Evolutionary conservation across 108 stramenopile species (phyloP), one percentile per base, ranked within the genome.

Genomic region (Skeletonema grethae): DNA sequence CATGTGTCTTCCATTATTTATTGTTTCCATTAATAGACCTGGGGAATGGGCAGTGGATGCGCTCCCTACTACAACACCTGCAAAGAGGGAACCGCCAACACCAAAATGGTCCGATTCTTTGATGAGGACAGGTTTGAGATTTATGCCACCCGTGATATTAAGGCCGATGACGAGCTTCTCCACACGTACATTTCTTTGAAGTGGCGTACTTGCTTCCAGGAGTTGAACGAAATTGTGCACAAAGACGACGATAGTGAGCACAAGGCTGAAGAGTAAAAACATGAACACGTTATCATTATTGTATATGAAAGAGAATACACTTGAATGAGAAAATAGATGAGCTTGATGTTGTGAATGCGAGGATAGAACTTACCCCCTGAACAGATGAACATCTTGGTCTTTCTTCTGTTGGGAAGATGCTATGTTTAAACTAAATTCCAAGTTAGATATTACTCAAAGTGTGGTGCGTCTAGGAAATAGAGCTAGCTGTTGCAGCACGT

Each of bases 21-120:
- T 56, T 45, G 12, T 56, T 29, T 4, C 53, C 12, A 13, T 57
- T 22, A n/a, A n/a, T n/a, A 85, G 80, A 79, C 75, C 7, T 90
- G 89, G 89, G 89, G 81, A 36, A 90, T 90, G 89, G 89, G 83
- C 59, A 79, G 76, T 53, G 89, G 89, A 22, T 87, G 87, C 70
- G 67, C 89, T 41, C 81, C 89, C 45, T 90, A 78, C 55, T 90
- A 87, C 79, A 90, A 90, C 61, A 90, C 89, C 58, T 75, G 76
- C 63, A 86, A 80, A 53, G 83, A 86, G 53, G 83, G 82, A 53
- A 83, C 79, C 22, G 89, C 86, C 70, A 90, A 90, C 74, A 90
- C 89, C 31, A 58, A 74, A 62, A 90, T 90, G 89, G 85, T 84
- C 34, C 85, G 89, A 31, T 80, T 75, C 71, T 90, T 86, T 61